These are phyloP conservation scores for Schizothecium vesticola DNA, from an alignment of 495 filamentous ascomycete species.

Conservation along the genomic window DNA sequence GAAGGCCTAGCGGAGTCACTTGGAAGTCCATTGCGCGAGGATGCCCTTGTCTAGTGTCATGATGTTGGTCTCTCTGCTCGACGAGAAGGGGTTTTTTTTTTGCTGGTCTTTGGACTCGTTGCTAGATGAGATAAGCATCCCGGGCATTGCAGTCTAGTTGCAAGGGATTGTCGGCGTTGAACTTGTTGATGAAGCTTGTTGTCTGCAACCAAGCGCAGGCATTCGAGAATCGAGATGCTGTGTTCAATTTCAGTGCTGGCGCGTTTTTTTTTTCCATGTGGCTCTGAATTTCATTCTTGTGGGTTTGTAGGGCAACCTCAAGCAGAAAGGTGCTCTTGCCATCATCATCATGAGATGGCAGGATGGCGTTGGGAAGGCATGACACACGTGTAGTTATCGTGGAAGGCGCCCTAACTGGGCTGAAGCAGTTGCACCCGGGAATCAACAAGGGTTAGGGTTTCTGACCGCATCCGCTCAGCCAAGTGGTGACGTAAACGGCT, in stretches of 20 bases:
- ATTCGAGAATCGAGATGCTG: not conserved
- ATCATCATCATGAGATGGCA: no score
- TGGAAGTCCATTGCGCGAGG: not conserved
- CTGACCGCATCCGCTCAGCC: not conserved
- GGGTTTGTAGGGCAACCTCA: no score
- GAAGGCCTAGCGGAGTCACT: slow-evolving; percentile 1
- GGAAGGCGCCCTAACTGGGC: not conserved
- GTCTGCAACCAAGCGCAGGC: not conserved
- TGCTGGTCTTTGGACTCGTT: no score
- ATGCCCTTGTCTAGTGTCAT: not conserved
- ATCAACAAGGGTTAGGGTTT: not conserved
- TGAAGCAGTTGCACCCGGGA: no score
- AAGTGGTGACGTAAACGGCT: not conserved
- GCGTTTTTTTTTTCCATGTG: no score
- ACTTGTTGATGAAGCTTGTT: not conserved
- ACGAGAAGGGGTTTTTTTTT: not conserved
- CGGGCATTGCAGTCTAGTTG: not conserved
- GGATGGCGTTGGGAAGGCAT: no score
- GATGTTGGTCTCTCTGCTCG: not conserved
- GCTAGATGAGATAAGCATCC: no score
- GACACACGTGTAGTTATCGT: no score
- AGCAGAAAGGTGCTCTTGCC: no score
- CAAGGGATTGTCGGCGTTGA: not conserved
- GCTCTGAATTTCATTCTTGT: no score
- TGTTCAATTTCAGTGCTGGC: no score